These are phyloP conservation scores for Ustilago xerochloae DNA, from an alignment of 1,284 basidiomycete species.

Conservation along the genomic window DNA sequence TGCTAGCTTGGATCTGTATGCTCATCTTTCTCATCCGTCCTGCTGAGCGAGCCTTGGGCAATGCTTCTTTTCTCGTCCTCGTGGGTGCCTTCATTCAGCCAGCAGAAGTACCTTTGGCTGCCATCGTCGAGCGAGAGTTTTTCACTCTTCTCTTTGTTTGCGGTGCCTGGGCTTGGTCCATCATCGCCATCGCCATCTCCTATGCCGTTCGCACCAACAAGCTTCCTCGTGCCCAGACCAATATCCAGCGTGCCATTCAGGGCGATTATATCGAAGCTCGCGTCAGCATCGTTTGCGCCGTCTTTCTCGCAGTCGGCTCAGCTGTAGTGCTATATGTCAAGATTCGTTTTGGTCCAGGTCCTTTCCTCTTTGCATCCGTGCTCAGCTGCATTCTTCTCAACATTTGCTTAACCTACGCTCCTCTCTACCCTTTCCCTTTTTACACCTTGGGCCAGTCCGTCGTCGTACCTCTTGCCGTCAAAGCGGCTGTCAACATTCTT, in stretches of 20 bases:
- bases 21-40: slow-evolving; percentile 76
- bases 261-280: slow-evolving; percentile 63
- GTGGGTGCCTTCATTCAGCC: slow-evolving; percentile 78
- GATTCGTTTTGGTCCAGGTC: slow-evolving; percentile 76
- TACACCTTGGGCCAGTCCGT: slow-evolving; percentile 75
- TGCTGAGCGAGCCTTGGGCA: slow-evolving; percentile 72
- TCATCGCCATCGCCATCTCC: slow-evolving; percentile 77
- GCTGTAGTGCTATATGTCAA: slow-evolving; percentile 76
- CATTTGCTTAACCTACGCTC: slow-evolving; percentile 75
- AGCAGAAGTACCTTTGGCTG: slow-evolving; percentile 76
- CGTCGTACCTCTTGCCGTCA: slow-evolving; percentile 75
- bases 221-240: slow-evolving; percentile 69
- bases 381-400: slow-evolving; percentile 73
- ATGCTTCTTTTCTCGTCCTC: slow-evolving; percentile 78
- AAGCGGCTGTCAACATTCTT: slow-evolving; percentile 74
- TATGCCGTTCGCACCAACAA: slow-evolving; percentile 73
- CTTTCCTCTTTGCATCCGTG: slow-evolving; percentile 74
- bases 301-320: slow-evolving; percentile 78
- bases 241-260: slow-evolving; percentile 41
- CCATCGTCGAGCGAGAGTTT: slow-evolving; percentile 77
- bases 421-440: slow-evolving; percentile 77
- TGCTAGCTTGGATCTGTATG: slow-evolving; percentile 76
- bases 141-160: slow-evolving; percentile 74
- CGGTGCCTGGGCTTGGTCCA: slow-evolving; percentile 77
- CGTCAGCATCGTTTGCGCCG: slow-evolving; percentile 75